Evolutionary conservation across 805 yeast genomes (phyloP).

Genomic region (Lipomyces mesembrius): DNA sequence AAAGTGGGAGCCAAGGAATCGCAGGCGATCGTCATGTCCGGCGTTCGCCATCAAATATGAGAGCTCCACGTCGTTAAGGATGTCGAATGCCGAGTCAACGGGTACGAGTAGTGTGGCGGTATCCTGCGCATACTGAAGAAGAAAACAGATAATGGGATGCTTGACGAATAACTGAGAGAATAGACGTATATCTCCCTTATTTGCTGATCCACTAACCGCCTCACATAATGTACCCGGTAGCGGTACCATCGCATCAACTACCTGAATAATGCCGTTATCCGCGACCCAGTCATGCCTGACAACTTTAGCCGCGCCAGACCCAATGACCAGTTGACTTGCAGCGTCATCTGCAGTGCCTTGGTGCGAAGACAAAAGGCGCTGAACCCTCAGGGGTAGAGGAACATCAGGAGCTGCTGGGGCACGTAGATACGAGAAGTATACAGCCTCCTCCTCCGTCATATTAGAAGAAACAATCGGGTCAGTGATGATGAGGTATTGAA

Average conservation of each 20-base stretch:
- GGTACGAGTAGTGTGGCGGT: conserved; percentile 37
- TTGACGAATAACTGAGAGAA: conserved; percentile 17
- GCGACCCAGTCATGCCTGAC: conserved; percentile 39
- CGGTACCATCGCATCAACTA: conserved; percentile 33
- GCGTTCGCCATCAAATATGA: conserved; percentile 27
- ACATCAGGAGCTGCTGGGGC: conserved; percentile 34
- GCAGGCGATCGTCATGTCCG: conserved; percentile 31
- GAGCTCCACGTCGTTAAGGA: conserved; percentile 29
- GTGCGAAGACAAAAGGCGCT: conserved; percentile 8
- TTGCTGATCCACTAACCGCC: conserved; percentile 1
- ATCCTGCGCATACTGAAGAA: conserved; percentile 21
- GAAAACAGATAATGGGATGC: conserved; percentile 29
- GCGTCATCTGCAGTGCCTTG: conserved; percentile 13
- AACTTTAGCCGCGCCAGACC: conserved; percentile 25
- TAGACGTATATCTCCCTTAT: neutral
- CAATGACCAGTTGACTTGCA: conserved; percentile 24
- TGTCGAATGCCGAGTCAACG: conserved; percentile 27
- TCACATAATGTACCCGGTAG: conserved; percentile 35
- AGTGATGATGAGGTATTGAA: conserved; percentile 28
- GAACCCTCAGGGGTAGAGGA: conserved; percentile 32
- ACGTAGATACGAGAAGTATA: conserved; percentile 28
- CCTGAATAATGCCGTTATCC: conserved; percentile 40
- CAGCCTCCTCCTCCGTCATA: conserved; percentile 20
- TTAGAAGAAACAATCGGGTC: conserved; percentile 24
- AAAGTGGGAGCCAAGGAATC: conserved; percentile 30